Percentiles rank a stretch among this genome's conserved stretches.
Evolutionary conservation across 2,329 filamentous ascomycete genomes (phyloP).

Genomic region (Ophiognomonia clavigignenti-juglandacearum): DNA sequence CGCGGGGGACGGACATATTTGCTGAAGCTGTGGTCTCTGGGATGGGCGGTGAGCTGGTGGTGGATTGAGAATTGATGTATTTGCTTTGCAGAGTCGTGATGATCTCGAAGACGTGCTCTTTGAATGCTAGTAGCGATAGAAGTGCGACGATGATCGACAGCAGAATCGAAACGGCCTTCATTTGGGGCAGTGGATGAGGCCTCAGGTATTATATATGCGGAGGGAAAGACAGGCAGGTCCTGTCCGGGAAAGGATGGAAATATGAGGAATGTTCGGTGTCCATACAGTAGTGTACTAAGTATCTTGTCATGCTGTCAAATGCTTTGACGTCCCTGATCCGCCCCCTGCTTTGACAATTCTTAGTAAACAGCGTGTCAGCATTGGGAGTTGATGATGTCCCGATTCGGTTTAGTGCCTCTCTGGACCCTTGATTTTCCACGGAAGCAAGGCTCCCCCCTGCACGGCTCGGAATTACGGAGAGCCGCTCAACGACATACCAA

Average conservation of each 20-base stretch:
- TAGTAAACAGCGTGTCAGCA: background rate
- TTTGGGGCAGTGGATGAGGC: conserved; percentile 18
- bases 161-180: conserved; percentile 33
- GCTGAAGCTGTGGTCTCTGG: conserved; percentile 22
- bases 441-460: no score
- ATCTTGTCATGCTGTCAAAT: background rate
- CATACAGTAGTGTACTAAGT: no score
- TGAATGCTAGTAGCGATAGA: conserved; percentile 29
- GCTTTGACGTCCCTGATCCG: background rate
- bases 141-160: conserved; percentile 34
- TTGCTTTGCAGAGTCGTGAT: conserved; percentile 19
- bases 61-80: conserved; percentile 12
- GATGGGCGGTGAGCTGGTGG: conserved; percentile 6
- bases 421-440: no score
- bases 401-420: no score
- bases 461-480: no score
- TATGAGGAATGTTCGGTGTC: background rate
- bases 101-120: conserved; percentile 25
- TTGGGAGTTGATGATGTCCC: no score
- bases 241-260: background rate
- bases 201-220: background rate
- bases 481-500: no score
- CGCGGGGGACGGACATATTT: conserved; percentile 64
- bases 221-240: background rate
- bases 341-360: background rate